Percentiles rank a stretch among this genome's conserved stretches.
Evolutionary conservation across 371 early-diverging fungal species (phyloP).

Genomic region (Dinochytrium kinnereticum): DNA sequence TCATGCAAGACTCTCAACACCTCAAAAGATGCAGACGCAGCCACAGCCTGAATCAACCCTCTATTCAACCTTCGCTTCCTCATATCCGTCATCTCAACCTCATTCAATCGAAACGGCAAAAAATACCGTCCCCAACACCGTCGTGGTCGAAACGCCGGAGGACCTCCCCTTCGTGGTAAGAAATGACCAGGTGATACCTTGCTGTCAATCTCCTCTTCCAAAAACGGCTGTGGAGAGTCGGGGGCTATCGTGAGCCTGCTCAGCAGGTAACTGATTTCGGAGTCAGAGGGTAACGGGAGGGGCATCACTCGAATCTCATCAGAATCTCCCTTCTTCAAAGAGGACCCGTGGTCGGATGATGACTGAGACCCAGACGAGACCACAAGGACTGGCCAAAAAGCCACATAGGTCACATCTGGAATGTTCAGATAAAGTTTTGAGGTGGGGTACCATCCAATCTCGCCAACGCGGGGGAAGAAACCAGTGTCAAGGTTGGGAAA

Average conservation of each 20-base stretch:
- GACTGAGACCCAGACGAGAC: too few relatives aligned
- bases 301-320: too few relatives aligned
- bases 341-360: too few relatives aligned
- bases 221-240: too few relatives aligned
- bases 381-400: constrained; percentile 6
- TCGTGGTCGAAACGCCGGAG: background rate
- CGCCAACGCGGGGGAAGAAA: background rate
- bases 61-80: background rate
- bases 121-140: background rate
- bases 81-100: background rate
- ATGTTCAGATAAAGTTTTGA: background rate
- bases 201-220: constrained; percentile 1
- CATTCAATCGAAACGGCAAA: background rate
- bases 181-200: constrained; percentile 2
- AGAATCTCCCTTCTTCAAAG: too few relatives aligned
- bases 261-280: background rate
- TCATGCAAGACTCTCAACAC: background rate
- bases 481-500: background rate
- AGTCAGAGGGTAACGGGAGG: constrained; percentile 5
- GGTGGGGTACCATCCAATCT: constrained; percentile 5
- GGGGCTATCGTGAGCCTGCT: too few relatives aligned
- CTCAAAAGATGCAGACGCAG: constrained; percentile 3
- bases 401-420: background rate
- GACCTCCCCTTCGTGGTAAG: background rate
- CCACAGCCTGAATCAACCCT: constrained; percentile 7